Evolutionary conservation across 208 protist genomes (phyloP).

Genomic region (Acanthamoeba divionensis): DNA sequence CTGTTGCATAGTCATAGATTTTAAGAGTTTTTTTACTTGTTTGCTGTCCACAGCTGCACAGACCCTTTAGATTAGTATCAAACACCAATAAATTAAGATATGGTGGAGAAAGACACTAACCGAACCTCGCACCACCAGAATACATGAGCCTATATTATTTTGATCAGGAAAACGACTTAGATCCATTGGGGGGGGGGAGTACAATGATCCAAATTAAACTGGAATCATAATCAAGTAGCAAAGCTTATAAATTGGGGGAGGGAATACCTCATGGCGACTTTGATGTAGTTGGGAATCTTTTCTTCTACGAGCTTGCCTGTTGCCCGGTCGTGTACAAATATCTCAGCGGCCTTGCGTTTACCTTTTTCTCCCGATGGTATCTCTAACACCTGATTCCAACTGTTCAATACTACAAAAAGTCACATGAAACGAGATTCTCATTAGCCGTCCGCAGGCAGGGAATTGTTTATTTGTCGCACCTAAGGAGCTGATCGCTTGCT

Average conservation of each 20-base stretch:
- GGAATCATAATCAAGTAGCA: background rate
- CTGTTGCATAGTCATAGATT: conserved; percentile 50
- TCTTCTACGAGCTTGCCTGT: conserved; percentile 48
- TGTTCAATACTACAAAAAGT: no score
- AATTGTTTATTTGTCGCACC: no score
- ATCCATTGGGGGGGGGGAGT: background rate
- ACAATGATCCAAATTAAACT: background rate
- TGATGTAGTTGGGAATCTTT: conserved; percentile 57
- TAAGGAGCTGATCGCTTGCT: no score
- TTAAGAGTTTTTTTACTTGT: conserved; percentile 46
- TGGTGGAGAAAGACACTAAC: background rate
- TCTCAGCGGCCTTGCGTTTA: conserved; percentile 30
- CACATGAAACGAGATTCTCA: no score
- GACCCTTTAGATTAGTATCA: background rate
- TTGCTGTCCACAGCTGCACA: conserved; percentile 45
- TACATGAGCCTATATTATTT: conserved; percentile 51
- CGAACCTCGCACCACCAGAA: conserved; percentile 13
- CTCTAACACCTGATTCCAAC: no score
- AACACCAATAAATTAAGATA: background rate
- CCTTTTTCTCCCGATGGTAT: conserved; percentile 5
- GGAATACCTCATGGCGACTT: conserved; percentile 41
- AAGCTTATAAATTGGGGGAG: no score
- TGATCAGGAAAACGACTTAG: no score
- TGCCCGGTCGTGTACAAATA: conserved; percentile 44
- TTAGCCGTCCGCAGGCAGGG: no score